Base-by-base conservation (phyloP, 2,329 filamentous ascomycete genomes). In the Colletotrichum sansevieriae region DNA sequence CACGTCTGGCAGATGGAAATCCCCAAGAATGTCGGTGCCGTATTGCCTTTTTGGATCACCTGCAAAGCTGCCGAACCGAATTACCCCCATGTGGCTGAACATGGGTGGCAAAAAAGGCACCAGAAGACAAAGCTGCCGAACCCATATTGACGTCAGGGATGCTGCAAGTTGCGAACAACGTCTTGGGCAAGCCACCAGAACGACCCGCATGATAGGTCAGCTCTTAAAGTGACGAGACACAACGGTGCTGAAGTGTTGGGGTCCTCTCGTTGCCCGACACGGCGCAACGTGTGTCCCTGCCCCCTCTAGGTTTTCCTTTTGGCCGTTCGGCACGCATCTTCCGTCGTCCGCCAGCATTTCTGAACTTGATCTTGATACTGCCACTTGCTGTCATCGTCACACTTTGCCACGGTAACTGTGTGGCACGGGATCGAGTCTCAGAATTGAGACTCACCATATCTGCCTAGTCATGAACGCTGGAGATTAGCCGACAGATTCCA, bases 61-160 rank as follows among this genome's bases (percentile, higher is more conserved):
- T 55, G 43, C 18, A 18, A 18, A 18, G 18, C 18, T 18, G 18
- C 18, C 18, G 18, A 18, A 18, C 18, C 18, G 18, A 18, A 18
- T 18, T 18, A 18, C 18, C 18, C 18, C 18, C 18, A 18, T 18
- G 18, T 18, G 18, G 18, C 18, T 18, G 18, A 18, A 18, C 18
- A 18, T 18, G 18, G 18, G 18, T 18, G 18, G 18, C 18, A 18
- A 18, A 18, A 18, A 18, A 18, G 18, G 18, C 18, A 18, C 18
- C 18, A 18, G 18, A 18, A 18, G 18, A 18, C 56, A 55, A 39
- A 51, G 25, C 29, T n/a, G 22, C 15, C 33, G 35, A 65, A 49
- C 44, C 35, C 55, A 55, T 60, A 41, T 9, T 43, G 22, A 69
- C 62, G 63, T 69, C 66, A 69, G 65, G 60, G 64, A 18, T 10